phyloP scores from a whole-genome alignment of 768 basidiomycete genomes.

The Termitomyces titanicus region DNA sequence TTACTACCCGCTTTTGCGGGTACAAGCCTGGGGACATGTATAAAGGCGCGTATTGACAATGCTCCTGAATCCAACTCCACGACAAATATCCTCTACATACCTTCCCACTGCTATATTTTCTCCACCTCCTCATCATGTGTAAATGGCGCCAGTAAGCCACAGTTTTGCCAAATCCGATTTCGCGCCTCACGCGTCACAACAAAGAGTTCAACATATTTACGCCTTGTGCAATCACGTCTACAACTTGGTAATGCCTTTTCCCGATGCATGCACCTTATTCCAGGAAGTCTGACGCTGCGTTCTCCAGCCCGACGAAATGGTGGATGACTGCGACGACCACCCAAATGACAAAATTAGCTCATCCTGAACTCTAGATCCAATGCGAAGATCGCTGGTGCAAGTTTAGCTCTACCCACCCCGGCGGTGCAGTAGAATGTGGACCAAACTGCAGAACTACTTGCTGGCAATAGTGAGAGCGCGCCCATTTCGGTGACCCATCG shows the following conservation, averaged over 20 bases:
- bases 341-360: neutral
- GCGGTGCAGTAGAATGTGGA: slow-evolving; percentile 39
- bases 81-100: slow-evolving; percentile 18
- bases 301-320: slow-evolving; percentile 58
- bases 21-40: slow-evolving; percentile 5
- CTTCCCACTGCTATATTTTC: no score
- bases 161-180: slow-evolving; percentile 6
- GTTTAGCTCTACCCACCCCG: slow-evolving; percentile 65
- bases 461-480: slow-evolving; percentile 71
- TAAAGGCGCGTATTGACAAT: slow-evolving; percentile 6
- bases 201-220: slow-evolving; percentile 65
- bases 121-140: slow-evolving; percentile 51
- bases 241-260: slow-evolving; percentile 39
- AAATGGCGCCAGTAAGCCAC: slow-evolving; percentile 61
- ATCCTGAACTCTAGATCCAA: slow-evolving; percentile 44
- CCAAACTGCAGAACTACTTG: slow-evolving; percentile 58
- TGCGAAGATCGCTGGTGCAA: slow-evolving; percentile 66
- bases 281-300: slow-evolving; percentile 5
- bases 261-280: slow-evolving; percentile 1
- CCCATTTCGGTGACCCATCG: slow-evolving; percentile 4
- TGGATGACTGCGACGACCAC: slow-evolving; percentile 21
- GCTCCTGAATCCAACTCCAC: slow-evolving; percentile 3
- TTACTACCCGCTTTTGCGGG: slow-evolving; percentile 6
- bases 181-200: slow-evolving; percentile 14
- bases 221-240: slow-evolving; percentile 52